Base-by-base conservation (phyloP, 2,329 filamentous ascomycete genomes). In the Curvularia hawaiiensis region DNA sequence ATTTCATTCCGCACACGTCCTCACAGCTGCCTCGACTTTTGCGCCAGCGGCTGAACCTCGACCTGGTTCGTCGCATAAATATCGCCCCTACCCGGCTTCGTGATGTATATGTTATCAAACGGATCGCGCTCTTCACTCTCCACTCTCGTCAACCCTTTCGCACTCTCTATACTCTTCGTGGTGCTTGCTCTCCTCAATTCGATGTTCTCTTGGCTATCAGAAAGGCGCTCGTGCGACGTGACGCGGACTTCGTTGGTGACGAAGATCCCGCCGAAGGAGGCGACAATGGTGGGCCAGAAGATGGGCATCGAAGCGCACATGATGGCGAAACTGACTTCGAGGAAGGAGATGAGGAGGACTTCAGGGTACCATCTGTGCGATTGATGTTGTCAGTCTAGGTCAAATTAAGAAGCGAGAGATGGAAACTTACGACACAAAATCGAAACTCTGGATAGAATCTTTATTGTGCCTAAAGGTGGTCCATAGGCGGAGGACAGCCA, bases 281-380 rank as follows among this genome's bases (percentile, higher is more conserved):
- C 50, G 12, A 69, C 54, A 33, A 76, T 60, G 14, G 66, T 59
- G 7, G 72, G 73, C 74, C 74, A 76, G 64, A 76, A 75, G 33
- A 75, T 74, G 16, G 74, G 74, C 56, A 76, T 72, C 9, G 70
- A 73, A 30, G 72, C 73, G 59, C 69, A 74, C 24, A 74, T 70
- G 53, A 76, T 74, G 14, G 73, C 73, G 44, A 76, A 69, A 33
- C 75, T 67, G 48, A 75, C 60, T 54, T 76, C 73, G 33, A 76
- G 61, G 45, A 63, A 68, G 14, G 69, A 70, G 41, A 75, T 61
- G 35, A 75, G 67, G n/a, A 72, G 52, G 3, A 64, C 62, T 28
- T 68, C 61, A 0, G 68, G 67, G 16, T 70, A 69, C 67, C 70
- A 70, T 33, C 35, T 38, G 16, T 50, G n/a, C 16, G n/a, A 33